These are phyloP conservation scores for Volvox carteri DNA, from an alignment of 163 green algal species.

Conservation along the genomic window DNA sequence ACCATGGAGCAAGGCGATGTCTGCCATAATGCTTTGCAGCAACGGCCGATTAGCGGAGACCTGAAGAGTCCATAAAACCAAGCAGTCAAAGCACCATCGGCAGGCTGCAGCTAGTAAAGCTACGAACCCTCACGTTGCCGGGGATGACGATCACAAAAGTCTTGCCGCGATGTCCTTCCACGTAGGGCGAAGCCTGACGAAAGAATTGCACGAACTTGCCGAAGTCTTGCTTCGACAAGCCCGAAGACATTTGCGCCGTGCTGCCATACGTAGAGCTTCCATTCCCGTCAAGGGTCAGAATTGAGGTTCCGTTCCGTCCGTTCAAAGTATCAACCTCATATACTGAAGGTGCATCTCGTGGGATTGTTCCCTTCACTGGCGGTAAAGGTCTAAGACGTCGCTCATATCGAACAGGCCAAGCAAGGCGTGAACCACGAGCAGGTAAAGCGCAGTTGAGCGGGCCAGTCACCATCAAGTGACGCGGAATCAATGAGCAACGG, in stretches of 20 bases:
- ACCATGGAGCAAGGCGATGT: conserved; percentile 88
- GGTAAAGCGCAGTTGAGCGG: conserved; percentile 1
- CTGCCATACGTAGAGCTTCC: neutral
- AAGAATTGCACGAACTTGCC: conserved; percentile 93
- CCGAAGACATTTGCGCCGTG: conserved; percentile 19
- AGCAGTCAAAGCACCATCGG: neutral
- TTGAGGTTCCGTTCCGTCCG: neutral
- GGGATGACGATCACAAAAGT: conserved; percentile 95
- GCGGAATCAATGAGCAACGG: neutral
- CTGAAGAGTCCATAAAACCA: conserved; percentile 59
- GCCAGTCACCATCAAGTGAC: conserved; percentile 48
- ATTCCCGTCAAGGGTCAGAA: conserved; percentile 11
- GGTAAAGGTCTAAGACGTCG: neutral
- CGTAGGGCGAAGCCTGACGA: conserved; percentile 90
- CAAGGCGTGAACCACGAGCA: neutral
- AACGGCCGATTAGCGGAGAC: conserved; percentile 76
- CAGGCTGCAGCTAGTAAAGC: neutral
- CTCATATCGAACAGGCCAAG: neutral
- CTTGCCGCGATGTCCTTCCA: conserved; percentile 85
- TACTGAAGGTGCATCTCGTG: conserved; percentile 29
- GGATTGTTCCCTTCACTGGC: conserved; percentile 34
- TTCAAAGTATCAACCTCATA: conserved; percentile 42
- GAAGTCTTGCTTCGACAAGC: conserved; percentile 65
- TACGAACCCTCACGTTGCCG: conserved; percentile 79
- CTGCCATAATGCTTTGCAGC: conserved; percentile 79